Evolutionary conservation across 2,329 filamentous ascomycete species (phyloP), one percentile per base, ranked within the genome.

Genomic region (Trichoderma harzianum): DNA sequence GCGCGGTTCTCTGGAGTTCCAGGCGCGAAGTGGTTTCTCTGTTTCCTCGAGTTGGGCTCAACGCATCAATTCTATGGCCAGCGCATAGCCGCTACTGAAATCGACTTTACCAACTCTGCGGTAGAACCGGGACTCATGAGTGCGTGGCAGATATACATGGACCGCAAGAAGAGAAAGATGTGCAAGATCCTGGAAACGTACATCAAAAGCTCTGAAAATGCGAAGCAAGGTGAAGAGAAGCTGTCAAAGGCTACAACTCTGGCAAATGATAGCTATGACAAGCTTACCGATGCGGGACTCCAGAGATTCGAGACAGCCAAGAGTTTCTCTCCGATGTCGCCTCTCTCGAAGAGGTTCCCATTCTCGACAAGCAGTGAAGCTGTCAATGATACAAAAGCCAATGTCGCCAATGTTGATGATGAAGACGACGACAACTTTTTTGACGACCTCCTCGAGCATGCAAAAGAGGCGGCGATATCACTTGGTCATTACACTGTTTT

Each of bases 131-230:
- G 70, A 16, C 58, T 72, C 18, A 62, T 72, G 34, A 72, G 61
- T 4, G 64, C 66, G 10, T 72, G 70, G 70, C n/a, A 64, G 57
- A 69, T 28, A 28, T 72, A 72, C 30, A 72, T 72, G 70, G 43
- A 32, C 12, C 53, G 65, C 7, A 72, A 72, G 65, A 72, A 72
- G 21, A 16, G 32, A 16, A 55, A 63, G 36, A 61, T 72, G 63
- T 72, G 70, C 43, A 55, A 58, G n/a, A 64, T 63, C 64, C 36
- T 55, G 18, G 24, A 36, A 12, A 62, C 12, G 14, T 55, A 72
- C 30, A 34, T 63, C 47, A 12, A 57, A 7, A 57, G 55, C 43
- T 28, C 24, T 16, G 69, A 71, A 18, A 24, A 34, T 1, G 58
- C 34, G 5, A 30, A 14, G 30, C 34, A 24, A 11, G n/a, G 32